A percentile compares a stretch with the other conserved stretches of the same genome.
Evolutionary conservation across 2,329 filamentous ascomycete genomes (phyloP).

Genomic region (Fusarium succisae): DNA sequence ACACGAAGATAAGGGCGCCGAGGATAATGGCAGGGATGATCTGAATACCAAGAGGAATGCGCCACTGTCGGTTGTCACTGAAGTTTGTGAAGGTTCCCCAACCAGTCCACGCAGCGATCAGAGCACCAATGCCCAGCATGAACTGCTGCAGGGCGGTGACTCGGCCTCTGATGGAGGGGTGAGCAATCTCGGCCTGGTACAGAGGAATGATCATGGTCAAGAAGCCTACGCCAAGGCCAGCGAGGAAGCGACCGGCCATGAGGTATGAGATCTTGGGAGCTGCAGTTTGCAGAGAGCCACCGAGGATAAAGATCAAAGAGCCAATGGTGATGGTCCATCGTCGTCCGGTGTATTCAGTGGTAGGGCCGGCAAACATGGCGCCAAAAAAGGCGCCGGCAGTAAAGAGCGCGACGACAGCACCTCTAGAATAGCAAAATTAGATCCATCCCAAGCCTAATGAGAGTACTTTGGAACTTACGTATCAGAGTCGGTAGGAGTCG

Average conservation of each 20-base stretch:
- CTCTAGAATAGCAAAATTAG: too few species aligned
- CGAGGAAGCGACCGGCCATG: constrained; percentile 75
- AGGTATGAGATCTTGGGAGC: constrained; percentile 72
- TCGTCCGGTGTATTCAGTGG: constrained; percentile 69
- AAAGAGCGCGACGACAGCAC: constrained; percentile 71
- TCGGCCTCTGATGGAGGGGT: constrained; percentile 79
- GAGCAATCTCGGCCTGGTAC: constrained; percentile 82
- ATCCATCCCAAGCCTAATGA: too few species aligned
- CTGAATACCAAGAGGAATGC: constrained; percentile 70
- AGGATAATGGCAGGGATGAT: constrained; percentile 72
- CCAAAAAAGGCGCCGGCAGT: constrained; percentile 81
- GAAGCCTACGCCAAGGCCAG: constrained; percentile 64
- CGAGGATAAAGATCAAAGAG: too few species aligned
- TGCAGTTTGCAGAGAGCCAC: too few species aligned
- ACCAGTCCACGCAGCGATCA: constrained; percentile 77
- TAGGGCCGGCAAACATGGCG: constrained; percentile 71
- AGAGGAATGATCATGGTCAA: constrained; percentile 60
- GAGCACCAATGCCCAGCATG: constrained; percentile 80
- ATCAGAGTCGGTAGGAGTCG: too few species aligned
- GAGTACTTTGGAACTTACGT: too few species aligned
- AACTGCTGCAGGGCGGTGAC: constrained; percentile 83
- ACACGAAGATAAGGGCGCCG: constrained; percentile 71
- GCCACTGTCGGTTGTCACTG: constrained; percentile 49
- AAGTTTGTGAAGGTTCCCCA: constrained; percentile 63
- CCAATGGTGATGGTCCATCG: constrained; percentile 77